Conservation (phyloP, 2,329 filamentous ascomycete species). For the Corynespora cassiicola region DNA sequence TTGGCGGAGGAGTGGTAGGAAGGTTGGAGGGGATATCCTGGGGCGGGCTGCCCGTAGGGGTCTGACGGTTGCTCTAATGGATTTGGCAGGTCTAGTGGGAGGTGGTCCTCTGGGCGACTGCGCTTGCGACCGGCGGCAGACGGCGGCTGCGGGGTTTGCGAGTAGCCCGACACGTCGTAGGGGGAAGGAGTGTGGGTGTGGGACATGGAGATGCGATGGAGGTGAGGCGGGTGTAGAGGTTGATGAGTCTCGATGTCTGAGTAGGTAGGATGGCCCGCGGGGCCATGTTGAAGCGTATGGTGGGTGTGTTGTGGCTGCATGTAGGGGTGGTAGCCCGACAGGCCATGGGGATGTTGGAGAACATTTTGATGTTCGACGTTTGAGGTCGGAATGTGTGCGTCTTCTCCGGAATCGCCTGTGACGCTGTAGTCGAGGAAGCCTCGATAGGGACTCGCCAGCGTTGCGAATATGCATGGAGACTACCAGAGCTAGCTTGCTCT, state of each 20-base stretch:
- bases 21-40: constrained; percentile 45
- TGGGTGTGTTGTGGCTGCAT: constrained; percentile 43
- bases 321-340: constrained; percentile 42
- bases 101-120: constrained; percentile 51
- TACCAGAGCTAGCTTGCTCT: constrained; percentile 58
- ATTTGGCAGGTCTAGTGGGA: constrained; percentile 45
- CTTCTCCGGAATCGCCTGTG: constrained; percentile 51
- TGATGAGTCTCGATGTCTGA: constrained; percentile 47
- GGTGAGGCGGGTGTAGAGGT: constrained; percentile 40
- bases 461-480: constrained; percentile 58
- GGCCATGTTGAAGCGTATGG: constrained; percentile 47
- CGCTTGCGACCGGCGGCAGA: constrained; percentile 47
- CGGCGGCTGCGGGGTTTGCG: constrained; percentile 32
- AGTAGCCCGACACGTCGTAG: constrained; percentile 44
- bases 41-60: constrained; percentile 45
- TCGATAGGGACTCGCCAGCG: constrained; percentile 56
- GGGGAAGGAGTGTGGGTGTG: constrained; percentile 43
- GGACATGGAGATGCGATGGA: constrained; percentile 44
- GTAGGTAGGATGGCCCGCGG: constrained; percentile 43
- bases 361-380: constrained; percentile 50
- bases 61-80: constrained; percentile 48
- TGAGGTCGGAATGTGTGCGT: constrained; percentile 48
- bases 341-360: constrained; percentile 45
- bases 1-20: constrained; percentile 45
- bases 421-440: constrained; percentile 55